phyloP scores from a whole-genome alignment of 2,329 filamentous ascomycete species.

The Colletotrichum sp. region DNA sequence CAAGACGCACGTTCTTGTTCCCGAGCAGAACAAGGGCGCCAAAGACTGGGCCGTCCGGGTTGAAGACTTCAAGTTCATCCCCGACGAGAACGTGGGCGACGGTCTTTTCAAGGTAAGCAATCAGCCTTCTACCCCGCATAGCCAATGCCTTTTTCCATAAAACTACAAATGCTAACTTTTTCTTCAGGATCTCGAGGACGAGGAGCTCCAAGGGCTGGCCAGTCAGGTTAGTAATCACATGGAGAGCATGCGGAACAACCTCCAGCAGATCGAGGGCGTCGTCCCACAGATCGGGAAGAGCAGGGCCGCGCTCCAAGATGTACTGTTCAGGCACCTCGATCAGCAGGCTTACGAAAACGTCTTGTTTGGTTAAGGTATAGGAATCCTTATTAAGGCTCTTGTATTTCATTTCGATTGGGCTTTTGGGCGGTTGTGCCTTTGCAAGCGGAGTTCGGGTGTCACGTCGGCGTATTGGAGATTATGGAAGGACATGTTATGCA shows the following conservation, averaged over 20 bases:
- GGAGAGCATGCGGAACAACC: constrained; percentile 60
- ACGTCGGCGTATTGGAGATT: not conserved
- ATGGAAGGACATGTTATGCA: not conserved
- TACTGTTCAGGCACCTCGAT: constrained; percentile 51
- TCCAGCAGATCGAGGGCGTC: constrained; percentile 58
- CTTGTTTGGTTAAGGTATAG: constrained; percentile 40
- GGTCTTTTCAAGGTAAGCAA: constrained; percentile 34
- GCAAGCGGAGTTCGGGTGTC: not conserved
- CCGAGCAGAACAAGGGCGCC: constrained; percentile 30
- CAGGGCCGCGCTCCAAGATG: constrained; percentile 53
- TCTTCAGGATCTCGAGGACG: constrained; percentile 41
- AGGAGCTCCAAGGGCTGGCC: constrained; percentile 49
- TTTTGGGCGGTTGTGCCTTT: not conserved
- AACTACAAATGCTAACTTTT: not conserved
- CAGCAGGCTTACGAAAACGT: constrained; percentile 51
- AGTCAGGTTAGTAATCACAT: constrained; percentile 59
- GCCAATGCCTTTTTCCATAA: not conserved
- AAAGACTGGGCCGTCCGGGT: not conserved
- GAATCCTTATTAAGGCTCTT: no score
- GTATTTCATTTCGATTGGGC: not conserved
- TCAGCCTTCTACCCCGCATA: not conserved
- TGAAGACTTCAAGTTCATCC: constrained; percentile 21
- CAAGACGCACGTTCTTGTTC: constrained; percentile 56
- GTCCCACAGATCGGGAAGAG: constrained; percentile 52
- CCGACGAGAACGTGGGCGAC: not conserved